A percentile compares a stretch with the other conserved stretches of the same genome.
Evolutionary conservation across 2,329 filamentous ascomycete species (phyloP).

Genomic region (Exophiala lecanii-corni): DNA sequence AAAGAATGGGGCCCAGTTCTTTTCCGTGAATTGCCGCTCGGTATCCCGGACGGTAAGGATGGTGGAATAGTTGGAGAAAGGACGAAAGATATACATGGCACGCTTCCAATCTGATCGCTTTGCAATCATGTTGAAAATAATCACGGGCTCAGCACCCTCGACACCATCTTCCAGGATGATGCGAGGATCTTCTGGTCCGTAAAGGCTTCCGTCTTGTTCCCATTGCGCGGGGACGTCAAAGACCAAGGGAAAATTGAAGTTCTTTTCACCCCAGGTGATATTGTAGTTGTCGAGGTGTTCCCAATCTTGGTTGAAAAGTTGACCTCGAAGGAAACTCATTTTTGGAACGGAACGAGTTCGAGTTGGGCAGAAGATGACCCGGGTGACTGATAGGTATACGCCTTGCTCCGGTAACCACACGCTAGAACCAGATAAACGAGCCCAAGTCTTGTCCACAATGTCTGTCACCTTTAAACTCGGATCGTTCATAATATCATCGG

Average conservation of each 20-base stretch:
- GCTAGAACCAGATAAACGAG: constrained; percentile 22
- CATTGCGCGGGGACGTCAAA: constrained; percentile 25
- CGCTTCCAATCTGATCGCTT: constrained; percentile 19
- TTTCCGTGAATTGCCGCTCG: constrained; percentile 19
- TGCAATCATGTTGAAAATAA: constrained; percentile 29
- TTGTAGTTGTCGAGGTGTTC: constrained; percentile 25
- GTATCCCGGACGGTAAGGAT: constrained; percentile 23
- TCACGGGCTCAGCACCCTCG: constrained; percentile 27
- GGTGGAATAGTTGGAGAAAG: constrained; percentile 25
- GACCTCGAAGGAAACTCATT: constrained; percentile 28
- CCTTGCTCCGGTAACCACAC: constrained; percentile 24
- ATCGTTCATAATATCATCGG: constrained; percentile 18
- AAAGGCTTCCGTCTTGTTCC: constrained; percentile 20
- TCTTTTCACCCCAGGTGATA: constrained; percentile 24
- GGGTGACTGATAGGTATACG: constrained; percentile 23
- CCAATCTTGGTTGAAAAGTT: constrained; percentile 27
- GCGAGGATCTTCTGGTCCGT: constrained; percentile 28
- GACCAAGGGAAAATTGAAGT: constrained; percentile 23
- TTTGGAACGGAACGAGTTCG: constrained; percentile 21
- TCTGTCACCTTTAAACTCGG: constrained; percentile 12
- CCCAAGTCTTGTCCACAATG: constrained; percentile 21
- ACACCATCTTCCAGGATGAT: constrained; percentile 27
- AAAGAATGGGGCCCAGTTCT: constrained; percentile 29
- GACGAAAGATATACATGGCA: constrained; percentile 26
- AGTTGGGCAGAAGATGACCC: constrained; percentile 24